phyloP scores from a whole-genome alignment of 371 early-diverging fungal species.

The Syncephalis fuscata region DNA sequence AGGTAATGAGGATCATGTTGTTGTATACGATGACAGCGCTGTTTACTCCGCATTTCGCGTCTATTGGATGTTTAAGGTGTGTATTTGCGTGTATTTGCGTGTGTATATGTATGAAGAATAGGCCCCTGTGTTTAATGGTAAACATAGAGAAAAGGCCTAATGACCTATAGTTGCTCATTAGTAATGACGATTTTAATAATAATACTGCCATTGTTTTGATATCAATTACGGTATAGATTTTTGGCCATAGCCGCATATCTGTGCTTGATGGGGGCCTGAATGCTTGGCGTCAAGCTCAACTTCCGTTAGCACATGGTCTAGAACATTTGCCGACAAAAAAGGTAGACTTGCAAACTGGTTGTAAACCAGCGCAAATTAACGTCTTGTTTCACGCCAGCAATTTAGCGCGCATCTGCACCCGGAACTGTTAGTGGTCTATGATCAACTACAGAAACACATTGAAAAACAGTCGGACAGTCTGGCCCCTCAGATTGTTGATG shows the following conservation, averaged over 20 bases:
- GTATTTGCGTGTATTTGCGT: no score
- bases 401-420: constrained; percentile 11
- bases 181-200: no score
- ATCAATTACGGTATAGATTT: constrained; percentile 23
- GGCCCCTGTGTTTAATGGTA: no score
- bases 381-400: no score
- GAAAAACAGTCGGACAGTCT: constrained; percentile 9
- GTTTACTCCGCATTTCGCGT: constrained; percentile 56
- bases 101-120: no score
- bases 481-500: constrained; percentile 49
- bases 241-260: constrained; percentile 70
- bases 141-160: no score
- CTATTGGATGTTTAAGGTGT: constrained; percentile 67
- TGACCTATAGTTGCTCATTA: no score
- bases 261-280: constrained; percentile 80
- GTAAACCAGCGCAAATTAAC: no score
- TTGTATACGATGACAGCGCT: constrained; percentile 58
- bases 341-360: no score
- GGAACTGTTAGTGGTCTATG: constrained; percentile 33
- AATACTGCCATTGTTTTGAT: neutral
- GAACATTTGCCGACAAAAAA: neutral
- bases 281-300: constrained; percentile 48
- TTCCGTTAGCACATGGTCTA: constrained; percentile 24
- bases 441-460: constrained; percentile 28
- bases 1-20: constrained; percentile 44